These are phyloP conservation scores for Exophiala aquamarina DNA, from an alignment of 2,329 filamentous ascomycete species.

Conservation along the genomic window DNA sequence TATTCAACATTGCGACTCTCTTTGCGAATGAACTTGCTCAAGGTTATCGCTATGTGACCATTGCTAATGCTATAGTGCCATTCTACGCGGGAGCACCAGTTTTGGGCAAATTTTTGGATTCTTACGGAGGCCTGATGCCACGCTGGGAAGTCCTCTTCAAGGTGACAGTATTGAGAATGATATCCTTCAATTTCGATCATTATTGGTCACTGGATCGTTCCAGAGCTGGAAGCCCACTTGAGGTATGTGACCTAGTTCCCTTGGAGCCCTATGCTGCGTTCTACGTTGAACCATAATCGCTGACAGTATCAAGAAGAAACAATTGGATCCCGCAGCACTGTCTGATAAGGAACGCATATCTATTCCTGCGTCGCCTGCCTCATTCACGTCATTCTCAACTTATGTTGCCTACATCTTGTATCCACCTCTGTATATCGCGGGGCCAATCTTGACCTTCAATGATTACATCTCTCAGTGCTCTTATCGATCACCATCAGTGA, in stretches of 20 bases:
- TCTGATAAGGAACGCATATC: conserved; percentile 85
- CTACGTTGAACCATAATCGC: conserved; percentile 31
- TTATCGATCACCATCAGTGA: conserved; percentile 71
- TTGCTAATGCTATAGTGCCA: conserved; percentile 56
- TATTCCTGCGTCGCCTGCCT: conserved; percentile 67
- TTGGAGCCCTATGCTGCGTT: not conserved
- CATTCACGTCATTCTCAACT: conserved; percentile 76
- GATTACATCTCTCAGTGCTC: conserved; percentile 89
- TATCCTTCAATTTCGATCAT: conserved; percentile 97
- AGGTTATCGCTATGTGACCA: conserved; percentile 71
- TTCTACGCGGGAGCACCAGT: conserved; percentile 48
- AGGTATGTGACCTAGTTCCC: conserved; percentile 61
- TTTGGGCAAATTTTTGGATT: conserved; percentile 73
- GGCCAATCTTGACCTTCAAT: conserved; percentile 95
- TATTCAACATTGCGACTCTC: conserved; percentile 80
- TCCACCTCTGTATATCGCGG: conserved; percentile 86
- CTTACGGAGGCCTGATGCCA: conserved; percentile 76
- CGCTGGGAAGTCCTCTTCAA: conserved; percentile 99
- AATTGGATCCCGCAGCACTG: conserved; percentile 81
- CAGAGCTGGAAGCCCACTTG: conserved; percentile 65
- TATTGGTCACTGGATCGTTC: conserved; percentile 78
- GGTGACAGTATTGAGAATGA: conserved; percentile 83
- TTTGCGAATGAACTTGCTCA: conserved; percentile 85
- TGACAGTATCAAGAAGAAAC: conserved; percentile 91
- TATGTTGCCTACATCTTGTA: conserved; percentile 90